phyloP scores from a whole-genome alignment of 148 eudicot genomes.

The Rhododendron simsii region DNA sequence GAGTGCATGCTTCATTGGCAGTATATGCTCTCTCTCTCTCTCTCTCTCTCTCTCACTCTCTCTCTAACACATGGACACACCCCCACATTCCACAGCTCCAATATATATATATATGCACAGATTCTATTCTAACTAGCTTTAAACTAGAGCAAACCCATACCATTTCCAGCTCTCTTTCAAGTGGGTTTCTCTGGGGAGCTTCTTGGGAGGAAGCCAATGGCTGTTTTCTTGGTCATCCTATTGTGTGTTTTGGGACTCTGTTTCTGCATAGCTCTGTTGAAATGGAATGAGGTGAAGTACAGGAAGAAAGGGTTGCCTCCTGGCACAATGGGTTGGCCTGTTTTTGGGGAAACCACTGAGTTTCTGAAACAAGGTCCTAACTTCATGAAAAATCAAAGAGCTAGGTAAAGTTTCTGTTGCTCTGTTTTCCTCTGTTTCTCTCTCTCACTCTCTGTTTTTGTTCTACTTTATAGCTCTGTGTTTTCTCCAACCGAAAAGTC shows the following conservation, averaged over 20 bases:
- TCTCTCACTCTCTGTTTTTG: not conserved
- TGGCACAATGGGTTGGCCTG: slow-evolving; percentile 99
- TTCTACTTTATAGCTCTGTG: not conserved
- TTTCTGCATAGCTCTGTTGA: slow-evolving; percentile 51
- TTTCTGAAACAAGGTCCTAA: slow-evolving; percentile 87
- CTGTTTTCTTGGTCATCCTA: slow-evolving; percentile 30
- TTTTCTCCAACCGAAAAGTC: too few species aligned
- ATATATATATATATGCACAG: slow-evolving; percentile 27
- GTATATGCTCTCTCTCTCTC: slow-evolving; percentile 14
- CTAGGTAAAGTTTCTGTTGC: slow-evolving; percentile 42
- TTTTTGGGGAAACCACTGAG: slow-evolving; percentile 93
- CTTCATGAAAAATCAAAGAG: slow-evolving; percentile 83
- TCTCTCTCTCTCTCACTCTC: slow-evolving; percentile 4
- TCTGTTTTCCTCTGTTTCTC: slow-evolving; percentile 10
- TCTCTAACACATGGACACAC: not conserved
- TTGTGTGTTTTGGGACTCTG: slow-evolving; percentile 29
- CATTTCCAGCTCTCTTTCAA: slow-evolving; percentile 18
- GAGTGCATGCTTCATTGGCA: slow-evolving; percentile 22
- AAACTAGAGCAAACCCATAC: slow-evolving; percentile 26
- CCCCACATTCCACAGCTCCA: not conserved
- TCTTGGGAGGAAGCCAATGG: slow-evolving; percentile 47
- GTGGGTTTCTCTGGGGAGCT: slow-evolving; percentile 12
- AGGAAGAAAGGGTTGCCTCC: slow-evolving; percentile 82
- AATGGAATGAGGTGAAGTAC: slow-evolving; percentile 83
- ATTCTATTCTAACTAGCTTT: slow-evolving; percentile 6